Percentiles rank a stretch among this genome's conserved stretches.
Evolutionary conservation across 192 early-diverging fungal species (phyloP).

Genomic region (Diversispora eburnea): DNA sequence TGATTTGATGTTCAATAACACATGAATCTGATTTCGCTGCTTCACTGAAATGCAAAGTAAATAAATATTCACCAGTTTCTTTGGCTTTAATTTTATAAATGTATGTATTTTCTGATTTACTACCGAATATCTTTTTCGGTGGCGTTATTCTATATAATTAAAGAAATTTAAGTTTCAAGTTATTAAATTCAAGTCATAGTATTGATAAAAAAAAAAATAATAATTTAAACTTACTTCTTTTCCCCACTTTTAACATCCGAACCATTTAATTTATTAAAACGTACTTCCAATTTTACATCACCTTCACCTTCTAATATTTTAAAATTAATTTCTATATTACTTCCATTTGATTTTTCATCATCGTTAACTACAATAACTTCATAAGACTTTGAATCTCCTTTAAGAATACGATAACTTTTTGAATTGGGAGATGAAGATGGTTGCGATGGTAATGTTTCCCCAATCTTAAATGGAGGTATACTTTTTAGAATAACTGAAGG

Average conservation of each 20-base stretch:
- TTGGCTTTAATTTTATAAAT: background rate
- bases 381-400: background rate
- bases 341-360: background rate
- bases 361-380: background rate
- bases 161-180: background rate
- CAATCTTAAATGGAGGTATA: slow-evolving; percentile 32
- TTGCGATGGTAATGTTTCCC: slow-evolving; percentile 6
- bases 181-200: no score
- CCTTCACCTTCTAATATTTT: background rate
- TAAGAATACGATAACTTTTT: background rate
- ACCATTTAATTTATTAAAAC: slow-evolving; percentile 1
- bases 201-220: no score
- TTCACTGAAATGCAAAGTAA: slow-evolving; percentile 5
- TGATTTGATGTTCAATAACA: slow-evolving; percentile 6
- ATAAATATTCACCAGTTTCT: slow-evolving; percentile 14
- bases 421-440: background rate
- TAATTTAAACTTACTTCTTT: slow-evolving; percentile 1
- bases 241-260: background rate
- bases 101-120: background rate
- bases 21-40: background rate
- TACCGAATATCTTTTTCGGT: background rate
- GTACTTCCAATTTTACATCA: background rate
- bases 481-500: slow-evolving; percentile 41
- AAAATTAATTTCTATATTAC: slow-evolving; percentile 3
- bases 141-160: slow-evolving; percentile 1